Evolutionary conservation across 495 filamentous ascomycete genomes (phyloP).

Genomic region (Lindgomyces ingoldianus): DNA sequence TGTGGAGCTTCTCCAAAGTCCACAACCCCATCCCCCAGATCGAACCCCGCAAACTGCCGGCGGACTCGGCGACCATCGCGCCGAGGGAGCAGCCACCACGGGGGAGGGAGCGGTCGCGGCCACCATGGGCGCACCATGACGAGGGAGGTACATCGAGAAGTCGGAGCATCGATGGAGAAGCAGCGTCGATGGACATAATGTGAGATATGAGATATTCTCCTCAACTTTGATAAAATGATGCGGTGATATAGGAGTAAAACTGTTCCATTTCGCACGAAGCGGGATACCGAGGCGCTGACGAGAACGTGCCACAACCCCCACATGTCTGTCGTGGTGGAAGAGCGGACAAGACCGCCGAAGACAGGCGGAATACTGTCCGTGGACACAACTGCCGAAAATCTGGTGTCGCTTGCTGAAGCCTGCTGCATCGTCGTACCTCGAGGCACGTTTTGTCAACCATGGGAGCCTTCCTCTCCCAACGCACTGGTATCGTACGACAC

Average conservation of each 20-base stretch:
- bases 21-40: too few species aligned
- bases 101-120: too few species aligned
- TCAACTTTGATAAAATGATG: too few species aligned
- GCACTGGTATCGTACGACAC: neutral
- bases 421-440: neutral
- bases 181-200: too few species aligned
- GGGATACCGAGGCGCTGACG: neutral
- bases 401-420: neutral
- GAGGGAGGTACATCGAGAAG: too few species aligned
- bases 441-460: neutral
- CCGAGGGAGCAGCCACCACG: neutral
- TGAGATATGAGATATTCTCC: too few species aligned
- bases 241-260: too few species aligned
- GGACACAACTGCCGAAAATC: constrained; percentile 7
- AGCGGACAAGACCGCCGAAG: neutral
- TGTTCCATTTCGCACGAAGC: too few species aligned
- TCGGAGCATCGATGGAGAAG: too few species aligned
- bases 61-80: neutral
- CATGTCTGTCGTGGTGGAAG: neutral
- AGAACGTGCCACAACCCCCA: neutral
- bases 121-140: too few species aligned
- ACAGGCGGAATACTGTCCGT: neutral
- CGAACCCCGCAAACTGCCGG: neutral
- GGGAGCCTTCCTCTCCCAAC: neutral
- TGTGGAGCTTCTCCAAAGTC: too few species aligned